Base-by-base conservation (phyloP, 805 yeast genomes). In the Candida palmyrensis region DNA sequence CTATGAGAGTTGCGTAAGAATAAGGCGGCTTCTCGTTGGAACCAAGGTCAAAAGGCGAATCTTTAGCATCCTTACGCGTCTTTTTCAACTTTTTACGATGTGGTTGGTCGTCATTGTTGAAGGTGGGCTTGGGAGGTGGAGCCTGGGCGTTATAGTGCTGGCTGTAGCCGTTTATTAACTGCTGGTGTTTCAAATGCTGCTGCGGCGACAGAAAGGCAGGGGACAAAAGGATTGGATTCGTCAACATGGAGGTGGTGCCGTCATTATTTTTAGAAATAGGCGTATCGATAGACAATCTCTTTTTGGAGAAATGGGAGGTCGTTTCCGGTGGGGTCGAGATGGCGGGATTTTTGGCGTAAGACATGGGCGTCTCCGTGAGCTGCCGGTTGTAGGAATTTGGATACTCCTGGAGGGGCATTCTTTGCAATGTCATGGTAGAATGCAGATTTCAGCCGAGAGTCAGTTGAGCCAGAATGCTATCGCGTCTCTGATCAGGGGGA, bases 1-100 rank as follows among this genome's bases (percentile, higher is more conserved):
- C 96, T 42, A 90, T 90, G 39, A 90, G 69, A 33, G 88, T 81
- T 3, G 98, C 98, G 53, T 90, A 90, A 5, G 96, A 86, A 55
- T 79, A 89, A 1, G 96, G 96, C 2, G 98, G 98, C 56, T 92
- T 90, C 32, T 61, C 69, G 17, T 77, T 74, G 7, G 79, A 76
- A 34, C 46, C 53, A 44, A 79, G 78, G 18, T 59, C 58, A 40
- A 65, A 66, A 8, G 57, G 49, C n/a, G 51, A 37, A 27, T 60
- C 64, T 29, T 59, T 56, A 18, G 48, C 27, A 10, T 51, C 58
- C 32, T 51, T 55, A 30, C 46, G 43, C 19, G 47, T 34, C 42
- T 57, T 57, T 39, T 58, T 59, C 30, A 47, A 35, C 37, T 53
- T 55, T 36, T 48, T 55, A 42, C 47, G 47, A n/a, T n/a, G n/a